Evolutionary conservation across 164 flowering plant genomes (phyloP).

Genomic region (Magnolia officinalis): DNA sequence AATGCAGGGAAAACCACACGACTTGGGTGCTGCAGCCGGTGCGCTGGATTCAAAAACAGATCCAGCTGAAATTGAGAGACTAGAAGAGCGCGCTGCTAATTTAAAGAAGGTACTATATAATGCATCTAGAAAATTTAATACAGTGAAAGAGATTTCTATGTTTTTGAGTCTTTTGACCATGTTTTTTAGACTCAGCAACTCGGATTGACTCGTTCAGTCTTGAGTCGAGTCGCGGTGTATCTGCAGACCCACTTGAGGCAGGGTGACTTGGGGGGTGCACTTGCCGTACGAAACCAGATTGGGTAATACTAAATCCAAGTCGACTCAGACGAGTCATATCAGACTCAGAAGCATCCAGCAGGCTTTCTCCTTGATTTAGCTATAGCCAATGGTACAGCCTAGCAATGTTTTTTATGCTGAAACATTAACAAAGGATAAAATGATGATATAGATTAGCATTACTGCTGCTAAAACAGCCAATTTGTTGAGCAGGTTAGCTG

Average conservation of each 20-base stretch:
- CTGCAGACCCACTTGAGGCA: too few species aligned
- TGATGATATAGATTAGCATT: background rate
- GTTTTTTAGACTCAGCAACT: background rate
- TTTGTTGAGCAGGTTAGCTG: too few species aligned
- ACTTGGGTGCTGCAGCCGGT: conserved; percentile 22
- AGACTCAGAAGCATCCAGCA: background rate
- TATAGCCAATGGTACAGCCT: background rate
- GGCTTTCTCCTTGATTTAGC: background rate
- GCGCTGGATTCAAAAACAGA: conserved; percentile 31
- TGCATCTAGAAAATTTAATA: background rate
- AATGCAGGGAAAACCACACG: conserved; percentile 47
- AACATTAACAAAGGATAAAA: background rate
- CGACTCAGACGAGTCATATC: too few species aligned
- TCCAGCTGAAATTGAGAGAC: conserved; percentile 48
- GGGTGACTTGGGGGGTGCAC: too few species aligned
- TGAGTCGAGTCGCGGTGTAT: background rate
- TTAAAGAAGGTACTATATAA: conserved; percentile 57
- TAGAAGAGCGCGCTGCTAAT: conserved; percentile 53
- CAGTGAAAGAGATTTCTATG: background rate
- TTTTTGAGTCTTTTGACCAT: too few species aligned
- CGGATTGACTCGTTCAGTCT: background rate
- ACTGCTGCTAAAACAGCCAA: too few species aligned
- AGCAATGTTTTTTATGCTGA: background rate
- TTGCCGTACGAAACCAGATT: too few species aligned
- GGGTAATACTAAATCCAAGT: too few species aligned